Percentiles rank a stretch among this genome's conserved stretches.
Evolutionary conservation across 345 rosid species (phyloP).

Genomic region (Carallia brachiata): DNA sequence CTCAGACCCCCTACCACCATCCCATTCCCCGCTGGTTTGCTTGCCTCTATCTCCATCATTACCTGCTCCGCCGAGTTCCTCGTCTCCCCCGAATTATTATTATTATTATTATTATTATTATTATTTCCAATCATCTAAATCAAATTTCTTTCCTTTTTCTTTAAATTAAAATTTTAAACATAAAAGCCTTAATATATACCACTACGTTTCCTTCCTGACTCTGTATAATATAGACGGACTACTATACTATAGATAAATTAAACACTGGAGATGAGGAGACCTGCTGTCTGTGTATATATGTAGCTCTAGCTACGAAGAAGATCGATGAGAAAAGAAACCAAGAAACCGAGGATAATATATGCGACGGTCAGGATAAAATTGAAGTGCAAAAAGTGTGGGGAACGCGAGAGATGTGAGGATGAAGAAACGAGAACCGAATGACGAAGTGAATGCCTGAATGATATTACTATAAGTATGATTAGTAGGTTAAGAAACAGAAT

Average conservation of each 20-base stretch:
- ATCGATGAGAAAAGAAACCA: neutral
- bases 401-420: slow-evolving; percentile 17
- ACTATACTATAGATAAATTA: too few species aligned
- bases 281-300: too few species aligned
- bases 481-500: slow-evolving; percentile 24
- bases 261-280: too few species aligned
- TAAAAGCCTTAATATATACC: too few species aligned
- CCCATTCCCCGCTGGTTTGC: slow-evolving; percentile 44
- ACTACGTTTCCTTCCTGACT: neutral
- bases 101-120: too few species aligned
- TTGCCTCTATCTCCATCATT: slow-evolving; percentile 70
- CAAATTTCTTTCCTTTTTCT: too few species aligned
- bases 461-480: neutral
- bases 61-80: slow-evolving; percentile 18
- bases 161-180: too few species aligned
- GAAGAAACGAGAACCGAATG: slow-evolving; percentile 4
- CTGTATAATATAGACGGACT: neutral
- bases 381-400: neutral
- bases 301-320: neutral
- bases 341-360: neutral
- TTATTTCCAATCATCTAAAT: neutral
- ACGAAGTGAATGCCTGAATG: neutral
- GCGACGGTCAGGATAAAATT: neutral
- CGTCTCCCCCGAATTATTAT: neutral
- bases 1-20: slow-evolving; percentile 57